Evolutionary conservation across 306 rosid species (phyloP).

Genomic region (Notholithocarpus densiflorus): DNA sequence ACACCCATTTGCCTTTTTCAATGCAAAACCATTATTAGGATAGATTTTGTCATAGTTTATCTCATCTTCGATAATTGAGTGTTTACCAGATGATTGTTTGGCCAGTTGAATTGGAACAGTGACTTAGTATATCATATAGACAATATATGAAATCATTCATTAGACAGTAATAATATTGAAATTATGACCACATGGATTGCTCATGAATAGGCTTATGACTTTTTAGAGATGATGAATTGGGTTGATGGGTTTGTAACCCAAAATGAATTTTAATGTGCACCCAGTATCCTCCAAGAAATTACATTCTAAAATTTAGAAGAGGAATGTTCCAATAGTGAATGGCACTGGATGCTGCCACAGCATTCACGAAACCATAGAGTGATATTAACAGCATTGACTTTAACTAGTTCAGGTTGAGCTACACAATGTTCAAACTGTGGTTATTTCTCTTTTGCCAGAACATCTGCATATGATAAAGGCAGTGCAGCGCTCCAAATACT

Average conservation of each 20-base stretch:
- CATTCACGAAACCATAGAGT: too few relatives aligned
- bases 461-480: too few relatives aligned
- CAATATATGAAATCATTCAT: background rate
- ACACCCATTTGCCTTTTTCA: constrained; percentile 2
- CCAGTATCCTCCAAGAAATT: too few relatives aligned
- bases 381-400: too few relatives aligned
- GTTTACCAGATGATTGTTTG: background rate
- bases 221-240: background rate
- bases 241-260: too few relatives aligned
- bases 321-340: too few relatives aligned
- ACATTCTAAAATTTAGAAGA: too few relatives aligned
- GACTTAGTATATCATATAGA: background rate
- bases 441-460: too few relatives aligned
- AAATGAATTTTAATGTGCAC: background rate
- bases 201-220: background rate
- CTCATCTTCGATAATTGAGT: background rate
- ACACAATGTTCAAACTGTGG: too few relatives aligned
- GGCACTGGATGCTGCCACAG: too few relatives aligned
- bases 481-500: background rate
- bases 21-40: background rate
- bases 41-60: background rate
- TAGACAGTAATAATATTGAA: background rate
- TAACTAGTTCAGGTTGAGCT: too few relatives aligned
- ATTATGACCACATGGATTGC: background rate
- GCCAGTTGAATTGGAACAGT: background rate